Percentiles rank a stretch among this genome's conserved stretches.
phyloP scores from a whole-genome alignment of 495 filamentous ascomycete species.

The Cairneyella variabilis region DNA sequence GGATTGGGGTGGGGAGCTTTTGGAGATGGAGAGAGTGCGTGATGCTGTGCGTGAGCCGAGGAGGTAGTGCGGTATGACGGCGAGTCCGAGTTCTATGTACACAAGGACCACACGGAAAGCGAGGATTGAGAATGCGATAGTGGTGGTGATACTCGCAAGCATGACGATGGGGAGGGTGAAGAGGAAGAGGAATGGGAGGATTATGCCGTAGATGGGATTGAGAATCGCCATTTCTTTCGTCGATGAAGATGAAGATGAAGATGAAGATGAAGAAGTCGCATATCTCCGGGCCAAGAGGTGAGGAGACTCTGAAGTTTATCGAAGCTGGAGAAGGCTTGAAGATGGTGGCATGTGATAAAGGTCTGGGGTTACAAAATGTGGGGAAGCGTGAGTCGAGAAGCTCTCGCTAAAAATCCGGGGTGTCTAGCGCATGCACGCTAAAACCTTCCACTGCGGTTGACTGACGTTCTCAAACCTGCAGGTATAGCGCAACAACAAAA shows the following conservation, averaged over 20 bases:
- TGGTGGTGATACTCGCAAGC: conserved; percentile 66
- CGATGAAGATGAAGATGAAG: not conserved
- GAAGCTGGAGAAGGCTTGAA: too few species aligned
- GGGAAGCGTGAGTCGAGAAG: not conserved
- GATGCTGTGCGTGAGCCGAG: conserved; percentile 33
- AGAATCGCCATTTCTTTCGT: conserved; percentile 36
- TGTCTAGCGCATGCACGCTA: not conserved
- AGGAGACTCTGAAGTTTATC: too few species aligned
- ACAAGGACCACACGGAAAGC: conserved; percentile 61
- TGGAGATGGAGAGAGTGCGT: too few species aligned
- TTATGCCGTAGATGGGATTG: conserved; percentile 47
- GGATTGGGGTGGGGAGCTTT: conserved; percentile 1
- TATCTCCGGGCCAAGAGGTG: too few species aligned
- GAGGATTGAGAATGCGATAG: conserved; percentile 60
- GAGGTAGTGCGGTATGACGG: conserved; percentile 55
- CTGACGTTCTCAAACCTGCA: too few species aligned
- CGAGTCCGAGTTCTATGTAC: conserved; percentile 64
- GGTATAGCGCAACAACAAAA: too few species aligned
- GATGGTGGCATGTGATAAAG: conserved; percentile 1
- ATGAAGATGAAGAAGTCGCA: not conserved
- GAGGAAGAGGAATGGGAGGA: conserved; percentile 56
- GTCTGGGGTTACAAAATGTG: not conserved
- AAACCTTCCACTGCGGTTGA: too few species aligned
- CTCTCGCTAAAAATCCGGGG: not conserved
- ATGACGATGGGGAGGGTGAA: conserved; percentile 65